Percentiles rank a stretch among this genome's conserved stretches.
Evolutionary conservation across 2,329 filamentous ascomycete species (phyloP).

Genomic region (Sporothrix brasiliensis): DNA sequence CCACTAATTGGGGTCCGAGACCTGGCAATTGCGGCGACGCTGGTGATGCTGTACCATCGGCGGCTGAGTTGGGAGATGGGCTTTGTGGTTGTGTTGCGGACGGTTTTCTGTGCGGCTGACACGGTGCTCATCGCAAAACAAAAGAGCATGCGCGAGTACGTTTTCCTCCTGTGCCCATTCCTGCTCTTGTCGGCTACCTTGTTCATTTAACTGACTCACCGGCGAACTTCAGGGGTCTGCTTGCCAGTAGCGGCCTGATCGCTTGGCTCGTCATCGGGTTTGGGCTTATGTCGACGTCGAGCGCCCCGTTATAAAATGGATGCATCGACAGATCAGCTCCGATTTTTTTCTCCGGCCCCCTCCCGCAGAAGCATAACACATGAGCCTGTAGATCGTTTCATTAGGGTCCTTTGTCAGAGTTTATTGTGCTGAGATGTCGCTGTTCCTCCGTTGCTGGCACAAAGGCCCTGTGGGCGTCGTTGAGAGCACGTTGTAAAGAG

Average conservation of each 20-base stretch:
- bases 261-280: conserved; percentile 20
- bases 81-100: conserved; percentile 36
- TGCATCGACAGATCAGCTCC: not conserved
- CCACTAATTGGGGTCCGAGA: conserved; percentile 36
- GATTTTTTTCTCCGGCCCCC: too few relatives aligned
- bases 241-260: conserved; percentile 20
- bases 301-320: not conserved
- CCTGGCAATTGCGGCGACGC: conserved; percentile 34
- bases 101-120: conserved; percentile 35
- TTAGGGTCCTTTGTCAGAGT: not conserved
- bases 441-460: not conserved
- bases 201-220: not conserved
- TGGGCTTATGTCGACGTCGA: not conserved
- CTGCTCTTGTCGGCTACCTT: not conserved
- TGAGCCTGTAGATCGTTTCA: not conserved
- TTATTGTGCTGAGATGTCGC: not conserved
- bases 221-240: not conserved
- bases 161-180: not conserved
- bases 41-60: conserved; percentile 33
- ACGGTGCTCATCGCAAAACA: conserved; percentile 29
- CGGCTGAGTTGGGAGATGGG: conserved; percentile 34
- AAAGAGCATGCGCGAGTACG: conserved; percentile 26
- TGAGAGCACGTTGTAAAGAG: too few relatives aligned
- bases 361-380: too few relatives aligned
- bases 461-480: too few relatives aligned